Evolutionary conservation across 495 filamentous ascomycete species (phyloP).

Genomic region (Podospora australis): DNA sequence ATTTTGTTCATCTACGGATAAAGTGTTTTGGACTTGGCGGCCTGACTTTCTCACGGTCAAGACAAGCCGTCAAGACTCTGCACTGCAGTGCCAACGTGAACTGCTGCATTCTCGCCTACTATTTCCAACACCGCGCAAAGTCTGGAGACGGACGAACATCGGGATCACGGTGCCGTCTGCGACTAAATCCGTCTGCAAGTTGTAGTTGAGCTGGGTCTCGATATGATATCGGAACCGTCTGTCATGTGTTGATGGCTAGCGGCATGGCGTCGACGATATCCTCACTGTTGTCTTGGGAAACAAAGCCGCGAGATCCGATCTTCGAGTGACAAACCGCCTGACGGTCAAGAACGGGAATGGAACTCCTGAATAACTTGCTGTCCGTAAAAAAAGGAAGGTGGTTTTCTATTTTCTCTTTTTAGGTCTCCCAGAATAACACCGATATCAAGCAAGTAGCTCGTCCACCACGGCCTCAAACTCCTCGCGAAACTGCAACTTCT

Average conservation of each 20-base stretch:
- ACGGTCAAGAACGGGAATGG: too few relatives aligned
- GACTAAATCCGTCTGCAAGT: conserved; percentile 4
- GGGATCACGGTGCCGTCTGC: background rate
- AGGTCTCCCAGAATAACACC: too few relatives aligned
- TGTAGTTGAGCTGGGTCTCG: background rate
- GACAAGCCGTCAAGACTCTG: background rate
- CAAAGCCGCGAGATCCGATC: too few relatives aligned
- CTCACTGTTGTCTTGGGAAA: too few relatives aligned
- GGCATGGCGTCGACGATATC: too few relatives aligned
- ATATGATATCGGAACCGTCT: background rate
- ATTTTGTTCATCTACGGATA: conserved; percentile 12
- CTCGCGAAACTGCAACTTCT: conserved; percentile 24
- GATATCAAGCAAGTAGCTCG: background rate
- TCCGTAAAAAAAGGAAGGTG: too few relatives aligned
- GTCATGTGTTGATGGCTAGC: too few relatives aligned
- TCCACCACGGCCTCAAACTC: conserved; percentile 24
- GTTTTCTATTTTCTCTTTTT: too few relatives aligned
- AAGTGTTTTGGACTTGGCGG: conserved; percentile 13
- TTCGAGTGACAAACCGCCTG: too few relatives aligned
- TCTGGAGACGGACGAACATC: background rate
- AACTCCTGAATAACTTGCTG: too few relatives aligned
- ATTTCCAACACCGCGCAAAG: conserved; percentile 1
- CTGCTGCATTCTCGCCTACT: conserved; percentile 4
- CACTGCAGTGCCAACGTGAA: too few relatives aligned
- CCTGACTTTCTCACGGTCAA: background rate